Evolutionary conservation across 148 eudicot genomes (phyloP).

Genomic region (Bassia scoparia): DNA sequence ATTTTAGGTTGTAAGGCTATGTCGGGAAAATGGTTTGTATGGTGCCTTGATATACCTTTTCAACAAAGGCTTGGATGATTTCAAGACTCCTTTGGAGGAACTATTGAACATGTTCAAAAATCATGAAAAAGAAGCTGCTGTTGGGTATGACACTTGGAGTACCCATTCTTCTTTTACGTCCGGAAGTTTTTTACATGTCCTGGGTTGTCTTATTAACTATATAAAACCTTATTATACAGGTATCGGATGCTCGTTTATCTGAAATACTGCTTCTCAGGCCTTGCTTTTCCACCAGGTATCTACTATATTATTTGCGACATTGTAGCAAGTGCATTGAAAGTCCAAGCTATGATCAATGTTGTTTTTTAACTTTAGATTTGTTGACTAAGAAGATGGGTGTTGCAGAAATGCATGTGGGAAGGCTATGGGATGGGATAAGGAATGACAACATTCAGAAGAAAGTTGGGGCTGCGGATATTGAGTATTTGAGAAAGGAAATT

Average conservation of each 20-base stretch:
- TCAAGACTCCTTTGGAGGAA: constrained; percentile 88
- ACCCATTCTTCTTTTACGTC: neutral
- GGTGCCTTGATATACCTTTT: constrained; percentile 86
- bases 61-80: constrained; percentile 95
- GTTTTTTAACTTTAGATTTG: too few species aligned
- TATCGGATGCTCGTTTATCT: constrained; percentile 89
- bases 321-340: too few species aligned
- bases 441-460: too few species aligned
- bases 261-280: constrained; percentile 90
- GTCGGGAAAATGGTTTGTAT: constrained; percentile 83
- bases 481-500: too few species aligned
- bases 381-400: too few species aligned
- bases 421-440: too few species aligned
- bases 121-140: constrained; percentile 46
- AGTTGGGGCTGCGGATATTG: too few species aligned
- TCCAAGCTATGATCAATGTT: too few species aligned
- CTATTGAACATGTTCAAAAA: constrained; percentile 57
- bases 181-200: neutral
- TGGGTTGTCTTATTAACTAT: constrained; percentile 9
- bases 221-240: constrained; percentile 41
- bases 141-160: constrained; percentile 57
- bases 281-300: constrained; percentile 93
- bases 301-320: neutral
- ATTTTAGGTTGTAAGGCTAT: constrained; percentile 74
- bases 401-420: too few species aligned